These are phyloP conservation scores for Ustilago sp. DNA, from an alignment of 1,284 basidiomycete genomes.

Conservation along the genomic window DNA sequence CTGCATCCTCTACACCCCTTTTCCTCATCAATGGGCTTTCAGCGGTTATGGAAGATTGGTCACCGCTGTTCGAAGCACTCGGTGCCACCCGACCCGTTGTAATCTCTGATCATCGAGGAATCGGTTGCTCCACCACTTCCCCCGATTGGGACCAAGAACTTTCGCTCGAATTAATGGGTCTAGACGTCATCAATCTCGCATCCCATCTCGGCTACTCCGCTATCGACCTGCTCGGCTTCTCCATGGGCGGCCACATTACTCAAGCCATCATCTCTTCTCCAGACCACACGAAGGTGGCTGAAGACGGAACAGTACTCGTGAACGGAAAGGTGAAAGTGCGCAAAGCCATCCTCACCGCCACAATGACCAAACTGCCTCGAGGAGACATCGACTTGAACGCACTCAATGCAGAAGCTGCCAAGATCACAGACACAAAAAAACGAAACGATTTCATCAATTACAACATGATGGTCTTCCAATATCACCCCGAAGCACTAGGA, in stretches of 20 bases:
- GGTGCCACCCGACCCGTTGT: slow-evolving; percentile 46
- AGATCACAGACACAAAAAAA: slow-evolving; percentile 24
- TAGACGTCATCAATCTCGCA: slow-evolving; percentile 57
- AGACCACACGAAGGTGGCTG: background rate
- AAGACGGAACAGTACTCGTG: slow-evolving; percentile 6
- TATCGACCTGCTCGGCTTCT: slow-evolving; percentile 62
- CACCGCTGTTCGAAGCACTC: slow-evolving; percentile 52
- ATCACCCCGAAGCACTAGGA: slow-evolving; percentile 50
- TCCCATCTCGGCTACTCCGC: slow-evolving; percentile 30
- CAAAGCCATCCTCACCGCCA: slow-evolving; percentile 57
- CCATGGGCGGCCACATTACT: slow-evolving; percentile 66
- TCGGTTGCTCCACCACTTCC: slow-evolving; percentile 52
- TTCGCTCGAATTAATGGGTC: slow-evolving; percentile 55
- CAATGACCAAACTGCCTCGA: slow-evolving; percentile 63
- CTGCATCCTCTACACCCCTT: slow-evolving; percentile 33
- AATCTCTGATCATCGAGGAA: slow-evolving; percentile 64
- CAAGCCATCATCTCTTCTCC: slow-evolving; percentile 54
- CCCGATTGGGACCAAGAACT: slow-evolving; percentile 55
- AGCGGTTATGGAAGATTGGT: slow-evolving; percentile 66
- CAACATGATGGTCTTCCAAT: slow-evolving; percentile 59
- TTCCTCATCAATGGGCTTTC: slow-evolving; percentile 66
- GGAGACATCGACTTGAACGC: slow-evolving; percentile 50
- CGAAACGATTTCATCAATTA: slow-evolving; percentile 44
- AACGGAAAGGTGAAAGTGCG: slow-evolving; percentile 44
- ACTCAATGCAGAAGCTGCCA: slow-evolving; percentile 23